phyloP scores from a whole-genome alignment of 1,284 basidiomycete species.

The Cerrena zonata region DNA sequence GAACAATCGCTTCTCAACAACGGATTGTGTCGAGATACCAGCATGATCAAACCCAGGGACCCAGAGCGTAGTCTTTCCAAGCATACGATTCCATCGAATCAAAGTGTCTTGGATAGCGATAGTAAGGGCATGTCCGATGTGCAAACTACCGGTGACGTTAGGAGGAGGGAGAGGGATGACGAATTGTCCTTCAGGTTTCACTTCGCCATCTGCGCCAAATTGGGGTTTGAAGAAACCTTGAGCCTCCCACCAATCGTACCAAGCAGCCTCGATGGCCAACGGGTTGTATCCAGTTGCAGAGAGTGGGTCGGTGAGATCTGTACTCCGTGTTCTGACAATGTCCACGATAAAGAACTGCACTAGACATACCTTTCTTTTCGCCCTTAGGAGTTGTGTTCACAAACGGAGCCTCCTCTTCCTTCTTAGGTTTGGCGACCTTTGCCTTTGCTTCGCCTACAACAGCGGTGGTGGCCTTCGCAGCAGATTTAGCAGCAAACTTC shows the following conservation, averaged over 20 bases:
- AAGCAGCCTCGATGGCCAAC: constrained; percentile 88
- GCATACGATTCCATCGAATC: constrained; percentile 93
- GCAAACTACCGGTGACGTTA: constrained; percentile 96
- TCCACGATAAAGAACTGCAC: background rate
- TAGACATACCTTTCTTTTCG: constrained; percentile 78
- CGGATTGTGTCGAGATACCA: constrained; percentile 96
- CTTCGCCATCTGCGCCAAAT: constrained; percentile 51
- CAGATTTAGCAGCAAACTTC: constrained; percentile 72
- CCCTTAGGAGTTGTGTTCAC: constrained; percentile 84
- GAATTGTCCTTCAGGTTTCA: constrained; percentile 66
- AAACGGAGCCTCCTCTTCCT: constrained; percentile 65
- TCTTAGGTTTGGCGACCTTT: constrained; percentile 75
- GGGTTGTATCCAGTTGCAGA: constrained; percentile 84
- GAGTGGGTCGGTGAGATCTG: constrained; percentile 87
- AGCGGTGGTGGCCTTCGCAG: constrained; percentile 43
- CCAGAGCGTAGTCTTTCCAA: constrained; percentile 87
- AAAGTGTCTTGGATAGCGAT: constrained; percentile 88
- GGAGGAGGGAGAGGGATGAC: constrained; percentile 92
- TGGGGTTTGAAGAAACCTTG: constrained; percentile 88
- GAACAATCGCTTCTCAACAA: constrained; percentile 90
- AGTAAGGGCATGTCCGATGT: constrained; percentile 95
- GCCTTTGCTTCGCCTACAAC: constrained; percentile 56
- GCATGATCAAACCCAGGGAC: constrained; percentile 97
- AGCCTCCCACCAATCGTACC: constrained; percentile 98
- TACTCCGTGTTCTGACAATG: background rate